A percentile compares a stretch with the other conserved stretches of the same genome.
Evolutionary conservation across 768 basidiomycete genomes (phyloP).

Genomic region (Chalciporus chontae): DNA sequence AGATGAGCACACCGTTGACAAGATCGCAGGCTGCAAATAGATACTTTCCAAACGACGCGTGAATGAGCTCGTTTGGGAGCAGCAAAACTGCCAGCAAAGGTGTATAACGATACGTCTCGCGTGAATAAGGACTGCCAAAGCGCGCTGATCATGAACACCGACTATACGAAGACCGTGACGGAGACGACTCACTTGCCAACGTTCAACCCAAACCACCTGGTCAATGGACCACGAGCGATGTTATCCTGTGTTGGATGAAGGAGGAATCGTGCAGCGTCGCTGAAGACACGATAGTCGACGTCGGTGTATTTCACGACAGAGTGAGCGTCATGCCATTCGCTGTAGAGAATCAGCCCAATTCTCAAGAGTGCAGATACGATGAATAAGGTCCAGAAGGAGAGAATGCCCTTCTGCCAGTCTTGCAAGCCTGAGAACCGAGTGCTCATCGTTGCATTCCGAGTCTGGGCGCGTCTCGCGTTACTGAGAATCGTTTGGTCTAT

Average conservation of each 20-base stretch:
- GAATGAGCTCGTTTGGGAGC: slow-evolving; percentile 75
- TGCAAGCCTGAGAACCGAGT: not conserved
- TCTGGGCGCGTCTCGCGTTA: too few species aligned
- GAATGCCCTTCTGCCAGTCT: slow-evolving; percentile 10
- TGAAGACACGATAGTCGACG: slow-evolving; percentile 94
- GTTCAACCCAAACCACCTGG: slow-evolving; percentile 33
- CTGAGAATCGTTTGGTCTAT: too few species aligned
- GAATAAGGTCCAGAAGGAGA: slow-evolving; percentile 53
- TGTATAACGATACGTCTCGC: slow-evolving; percentile 95
- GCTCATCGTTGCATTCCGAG: slow-evolving; percentile 1
- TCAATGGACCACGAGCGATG: slow-evolving; percentile 59
- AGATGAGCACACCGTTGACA: slow-evolving; percentile 70
- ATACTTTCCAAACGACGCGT: slow-evolving; percentile 88
- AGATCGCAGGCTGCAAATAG: slow-evolving; percentile 85
- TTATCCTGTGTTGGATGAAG: slow-evolving; percentile 47
- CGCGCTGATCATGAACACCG: slow-evolving; percentile 2
- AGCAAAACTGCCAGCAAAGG: slow-evolving; percentile 84
- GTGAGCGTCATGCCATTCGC: slow-evolving; percentile 84
- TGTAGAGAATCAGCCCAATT: slow-evolving; percentile 72
- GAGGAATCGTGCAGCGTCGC: slow-evolving; percentile 80
- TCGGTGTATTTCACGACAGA: slow-evolving; percentile 96
- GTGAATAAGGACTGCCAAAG: slow-evolving; percentile 71
- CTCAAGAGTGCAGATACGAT: slow-evolving; percentile 55
- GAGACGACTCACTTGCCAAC: slow-evolving; percentile 73
- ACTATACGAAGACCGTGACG: not conserved